These are phyloP conservation scores for Phlyctochytrium bullatum DNA, from an alignment of 192 early-diverging fungal species.

Conservation along the genomic window DNA sequence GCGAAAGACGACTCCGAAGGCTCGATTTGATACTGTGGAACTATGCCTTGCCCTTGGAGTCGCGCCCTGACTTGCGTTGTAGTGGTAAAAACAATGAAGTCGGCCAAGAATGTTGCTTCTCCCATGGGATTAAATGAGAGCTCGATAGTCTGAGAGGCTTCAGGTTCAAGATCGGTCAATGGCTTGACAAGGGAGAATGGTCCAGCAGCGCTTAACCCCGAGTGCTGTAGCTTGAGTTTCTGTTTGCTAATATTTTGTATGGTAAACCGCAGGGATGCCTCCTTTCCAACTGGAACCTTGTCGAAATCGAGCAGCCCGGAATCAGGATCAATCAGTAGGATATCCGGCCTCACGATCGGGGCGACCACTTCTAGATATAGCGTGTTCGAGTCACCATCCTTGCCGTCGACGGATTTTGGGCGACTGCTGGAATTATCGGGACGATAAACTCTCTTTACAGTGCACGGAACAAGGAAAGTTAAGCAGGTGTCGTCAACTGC, in stretches of 20 bases:
- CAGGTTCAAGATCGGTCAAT: background rate
- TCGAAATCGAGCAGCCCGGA: slow-evolving; percentile 13
- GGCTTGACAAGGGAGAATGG: slow-evolving; percentile 10
- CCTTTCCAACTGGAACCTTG: slow-evolving; percentile 10
- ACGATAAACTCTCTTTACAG: background rate
- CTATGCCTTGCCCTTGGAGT: slow-evolving; percentile 33
- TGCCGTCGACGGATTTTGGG: background rate
- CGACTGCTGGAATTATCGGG: background rate
- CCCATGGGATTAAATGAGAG: slow-evolving; percentile 10
- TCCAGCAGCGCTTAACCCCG: background rate
- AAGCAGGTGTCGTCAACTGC: slow-evolving; percentile 20
- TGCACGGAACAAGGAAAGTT: slow-evolving; percentile 21
- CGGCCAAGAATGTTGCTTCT: slow-evolving; percentile 2
- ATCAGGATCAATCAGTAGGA: slow-evolving; percentile 17
- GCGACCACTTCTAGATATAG: slow-evolving; percentile 19
- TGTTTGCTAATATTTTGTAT: slow-evolving; percentile 10
- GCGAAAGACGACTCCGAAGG: slow-evolving; percentile 3
- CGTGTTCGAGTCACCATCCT: background rate
- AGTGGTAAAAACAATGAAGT: slow-evolving; percentile 4
- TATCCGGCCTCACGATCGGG: slow-evolving; percentile 16
- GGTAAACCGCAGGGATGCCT: background rate
- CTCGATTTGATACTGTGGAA: slow-evolving; percentile 31
- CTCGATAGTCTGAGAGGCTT: background rate
- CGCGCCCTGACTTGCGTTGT: slow-evolving; percentile 15
- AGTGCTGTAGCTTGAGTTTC: background rate